Evolutionary conservation across 768 basidiomycete genomes (phyloP), one percentile per base, ranked within the genome.

Genomic region (Fomitopsis serialis): DNA sequence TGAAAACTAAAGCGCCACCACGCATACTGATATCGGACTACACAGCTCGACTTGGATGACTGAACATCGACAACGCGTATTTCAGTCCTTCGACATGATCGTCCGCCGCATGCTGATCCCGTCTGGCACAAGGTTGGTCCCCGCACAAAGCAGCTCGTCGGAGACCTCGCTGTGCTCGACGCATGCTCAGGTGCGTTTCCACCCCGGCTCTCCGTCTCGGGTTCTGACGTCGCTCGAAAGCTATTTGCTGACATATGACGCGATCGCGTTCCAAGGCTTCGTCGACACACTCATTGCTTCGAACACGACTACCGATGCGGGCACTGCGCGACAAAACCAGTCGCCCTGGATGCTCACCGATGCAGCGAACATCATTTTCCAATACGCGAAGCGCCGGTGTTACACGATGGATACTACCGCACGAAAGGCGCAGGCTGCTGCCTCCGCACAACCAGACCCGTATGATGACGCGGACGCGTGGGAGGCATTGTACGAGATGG

Each of bases 91-190:
- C 63, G 95, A 98, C 63, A 72, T 80, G 19, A 78, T 96, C 47
- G 93, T 98, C 2, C 82, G 95, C 2, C 80, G 82, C 29, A 92
- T 95, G 62, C 80, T 98, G 92, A 97, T 67, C 79, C 93, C 0
- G 87, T 97, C 7, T 98, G 97, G 96, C 94, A 98, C 68, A 92
- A 93, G 70, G 95, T 96, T 24, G 93, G 93, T 0, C 85, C 91
- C 1, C 87, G 82, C 55, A 98, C 95, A 4, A 93, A 91, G 61
- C 91, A 94, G 55, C 81, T 98, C 11, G 92, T 98, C 9, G 81
- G 77, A 48, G 96, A 98, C 66, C 80, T 99, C 17, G 84, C 88
- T 0, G 87, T 85, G 1, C 77, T 99, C 79, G 97, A 0, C 83
- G 86, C 43, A 78, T 98, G 4, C 81, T 98, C 42, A 77, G 77